Conservation (phyloP, 805 yeast species). For the Saccharomycopsis babjevae region DNA sequence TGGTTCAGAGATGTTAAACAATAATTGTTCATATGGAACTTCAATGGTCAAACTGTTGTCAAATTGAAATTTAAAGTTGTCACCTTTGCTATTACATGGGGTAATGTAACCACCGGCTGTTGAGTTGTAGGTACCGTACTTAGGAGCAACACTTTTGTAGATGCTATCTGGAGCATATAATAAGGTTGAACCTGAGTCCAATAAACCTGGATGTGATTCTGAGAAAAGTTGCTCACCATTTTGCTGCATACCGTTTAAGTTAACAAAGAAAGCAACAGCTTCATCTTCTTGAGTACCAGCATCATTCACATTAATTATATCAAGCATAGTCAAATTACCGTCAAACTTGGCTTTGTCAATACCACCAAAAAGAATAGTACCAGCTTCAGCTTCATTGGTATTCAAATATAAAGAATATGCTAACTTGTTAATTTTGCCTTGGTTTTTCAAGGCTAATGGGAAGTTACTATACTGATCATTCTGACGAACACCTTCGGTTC, state of each 20-base stretch:
- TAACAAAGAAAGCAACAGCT: constrained; percentile 36
- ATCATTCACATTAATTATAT: constrained; percentile 36
- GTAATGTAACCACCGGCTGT: constrained; percentile 19
- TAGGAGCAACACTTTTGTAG: constrained; percentile 23
- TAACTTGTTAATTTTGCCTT: constrained; percentile 37
- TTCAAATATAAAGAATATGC: constrained; percentile 56
- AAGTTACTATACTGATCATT: constrained; percentile 26
- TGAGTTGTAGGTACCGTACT: constrained; percentile 27
- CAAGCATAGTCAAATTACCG: constrained; percentile 41
- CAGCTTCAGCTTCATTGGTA: constrained; percentile 30
- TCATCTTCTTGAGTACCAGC: constrained; percentile 45
- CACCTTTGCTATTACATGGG: constrained; percentile 24
- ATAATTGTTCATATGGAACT: constrained; percentile 13
- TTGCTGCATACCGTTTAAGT: constrained; percentile 33
- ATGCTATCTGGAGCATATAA: constrained; percentile 33
- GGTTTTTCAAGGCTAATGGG: constrained; percentile 26
- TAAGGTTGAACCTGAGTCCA: constrained; percentile 36
- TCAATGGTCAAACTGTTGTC: constrained; percentile 26
- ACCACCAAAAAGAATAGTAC: constrained; percentile 63
- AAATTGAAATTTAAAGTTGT: constrained; percentile 39
- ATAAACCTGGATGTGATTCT: constrained; percentile 29
- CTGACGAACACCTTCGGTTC: constrained; percentile 9
- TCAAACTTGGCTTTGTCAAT: constrained; percentile 52
- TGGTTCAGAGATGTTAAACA: constrained; percentile 23
- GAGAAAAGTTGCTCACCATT: constrained; percentile 23